Percentiles rank a stretch among this genome's conserved stretches.
These are phyloP conservation scores for Mantamonas sphyraenae DNA, from an alignment of 78 protist genomes.

Conservation along the genomic window DNA sequence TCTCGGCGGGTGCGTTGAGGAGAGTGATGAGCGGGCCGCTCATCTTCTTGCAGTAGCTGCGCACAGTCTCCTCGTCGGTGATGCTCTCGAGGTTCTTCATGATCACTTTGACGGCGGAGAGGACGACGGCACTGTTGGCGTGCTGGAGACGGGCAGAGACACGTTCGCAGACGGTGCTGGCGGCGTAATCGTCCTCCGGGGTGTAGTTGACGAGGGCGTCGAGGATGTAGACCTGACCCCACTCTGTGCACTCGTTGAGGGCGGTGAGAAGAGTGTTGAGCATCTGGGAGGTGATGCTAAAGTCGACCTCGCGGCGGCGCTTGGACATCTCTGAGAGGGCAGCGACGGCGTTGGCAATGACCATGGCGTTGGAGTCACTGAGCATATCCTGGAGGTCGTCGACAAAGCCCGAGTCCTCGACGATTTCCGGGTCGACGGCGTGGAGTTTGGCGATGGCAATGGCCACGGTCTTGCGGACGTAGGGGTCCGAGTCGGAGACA, in stretches of 20 bases:
- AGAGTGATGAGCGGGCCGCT: slow-evolving; percentile 27
- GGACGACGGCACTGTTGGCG: slow-evolving; percentile 95
- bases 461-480: slow-evolving; percentile 97
- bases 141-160: slow-evolving; percentile 91
- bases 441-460: slow-evolving; percentile 94
- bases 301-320: slow-evolving; percentile 27
- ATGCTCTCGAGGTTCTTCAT: neutral
- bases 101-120: slow-evolving; percentile 74
- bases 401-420: slow-evolving; percentile 57
- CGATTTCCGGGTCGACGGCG: slow-evolving; percentile 82
- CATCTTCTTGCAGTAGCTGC: neutral
- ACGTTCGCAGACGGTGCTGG: slow-evolving; percentile 88
- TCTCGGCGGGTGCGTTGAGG: slow-evolving; percentile 84
- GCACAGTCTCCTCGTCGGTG: neutral
- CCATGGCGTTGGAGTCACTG: slow-evolving; percentile 93
- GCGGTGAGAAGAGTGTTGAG: slow-evolving; percentile 82
- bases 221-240: slow-evolving; percentile 96
- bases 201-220: slow-evolving; percentile 82
- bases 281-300: slow-evolving; percentile 37
- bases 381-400: slow-evolving; percentile 56
- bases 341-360: slow-evolving; percentile 96
- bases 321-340: slow-evolving; percentile 88
- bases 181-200: slow-evolving; percentile 50
- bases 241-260: slow-evolving; percentile 89
- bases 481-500: slow-evolving; percentile 90